Evolutionary conservation across 2,329 filamentous ascomycete species (phyloP), one percentile per base, ranked within the genome.

Genomic region (Graphilbum fragrans): DNA sequence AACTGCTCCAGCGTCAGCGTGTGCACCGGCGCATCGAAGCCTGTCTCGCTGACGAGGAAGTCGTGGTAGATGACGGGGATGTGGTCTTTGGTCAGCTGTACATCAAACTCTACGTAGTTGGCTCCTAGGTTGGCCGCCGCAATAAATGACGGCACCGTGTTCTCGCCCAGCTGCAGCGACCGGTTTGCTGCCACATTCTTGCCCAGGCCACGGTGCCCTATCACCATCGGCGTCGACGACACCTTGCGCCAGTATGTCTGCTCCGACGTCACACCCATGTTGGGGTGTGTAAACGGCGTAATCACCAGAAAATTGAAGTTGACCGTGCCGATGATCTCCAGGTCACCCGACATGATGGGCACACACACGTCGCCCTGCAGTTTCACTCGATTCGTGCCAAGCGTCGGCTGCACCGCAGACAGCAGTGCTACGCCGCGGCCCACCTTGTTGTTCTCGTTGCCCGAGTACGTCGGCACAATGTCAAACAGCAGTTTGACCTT

Each of bases 1-100:
- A 96, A 96, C 68, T 95, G 92, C 55, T 98, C 90, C 4, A 96
- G 65, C 0, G 92, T 98, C 48, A 98, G 67, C 0, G 86, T 94
- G 57, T 98, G 92, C 2, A 98, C 90, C 0, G 92, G 92, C 0
- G 92, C 92, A 55, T 98, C 92, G 41, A 95, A 92, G 10, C 93
- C 92, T 0, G 92, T 96, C 62, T 98, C 92, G 56, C 87, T 94
- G 58, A 98, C 92, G 14, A 96, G 70, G 55, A 98, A 98, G 59
- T 98, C 92, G 57, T 98, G 92, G 57, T 98, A 98, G 53, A 98
- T 94, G 49, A 98, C 90, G 0, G 92, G 92, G 2, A 98, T 87
- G 53, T 93, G 87, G 56, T 98, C 92, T 56, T 98, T 98, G n/a
- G 92, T 98, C 32, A 98, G 68, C 58, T 98, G 92, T 1, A 98